Base-by-base conservation (phyloP, 2,329 filamentous ascomycete species). In the Ceratocystis colombiana region DNA sequence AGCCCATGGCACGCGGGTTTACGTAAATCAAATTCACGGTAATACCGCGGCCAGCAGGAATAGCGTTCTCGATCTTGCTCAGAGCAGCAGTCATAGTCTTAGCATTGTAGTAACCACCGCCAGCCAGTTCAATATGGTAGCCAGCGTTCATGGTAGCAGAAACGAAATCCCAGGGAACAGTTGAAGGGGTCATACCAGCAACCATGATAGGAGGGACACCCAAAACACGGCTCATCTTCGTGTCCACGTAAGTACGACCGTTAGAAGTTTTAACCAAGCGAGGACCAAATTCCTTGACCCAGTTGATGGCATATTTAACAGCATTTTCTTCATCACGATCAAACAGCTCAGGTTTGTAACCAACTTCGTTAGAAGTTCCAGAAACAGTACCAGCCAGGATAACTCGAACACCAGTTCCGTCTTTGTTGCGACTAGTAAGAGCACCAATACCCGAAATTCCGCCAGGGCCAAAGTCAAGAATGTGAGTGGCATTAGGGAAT, bases 211-310 rank as follows among this genome's bases (percentile, higher is more conserved):
- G 92, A 7, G 92, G 90, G 3, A 94, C 80, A 71, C 91, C 91
- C 20, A 96, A 79, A 22, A 96, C 79, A 71, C 90, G 83, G 76
- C 88, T 95, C 88, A 96, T 94, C 79, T 96, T 96, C 69, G 94
- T 99, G 75, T 97, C 92, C 61, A 99, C 90, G 71, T 89, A 96
- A 1, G 90, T 96, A 73, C 92, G 84, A 22, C 94, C 94, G 67
- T 84, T 86, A 10, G 92, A 93, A 15, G 89, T 96, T 77, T 90
- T 94, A 71, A 96, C 86, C 55, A 99, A 82, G 68, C 87, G 88
- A n/a, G 95, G 94, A 8, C 93, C 92, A 74, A 94, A 92, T 75
- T 96, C 92, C 77, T 95, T 95, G 67, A 99, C 91, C 95, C 95
- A 99, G 76, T 99, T 90, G 37, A 91, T 88, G 62, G 94, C 93